Percentiles rank a stretch among this genome's conserved stretches.
phyloP scores from a whole-genome alignment of 1,284 basidiomycete species.

The Athelia sp. region DNA sequence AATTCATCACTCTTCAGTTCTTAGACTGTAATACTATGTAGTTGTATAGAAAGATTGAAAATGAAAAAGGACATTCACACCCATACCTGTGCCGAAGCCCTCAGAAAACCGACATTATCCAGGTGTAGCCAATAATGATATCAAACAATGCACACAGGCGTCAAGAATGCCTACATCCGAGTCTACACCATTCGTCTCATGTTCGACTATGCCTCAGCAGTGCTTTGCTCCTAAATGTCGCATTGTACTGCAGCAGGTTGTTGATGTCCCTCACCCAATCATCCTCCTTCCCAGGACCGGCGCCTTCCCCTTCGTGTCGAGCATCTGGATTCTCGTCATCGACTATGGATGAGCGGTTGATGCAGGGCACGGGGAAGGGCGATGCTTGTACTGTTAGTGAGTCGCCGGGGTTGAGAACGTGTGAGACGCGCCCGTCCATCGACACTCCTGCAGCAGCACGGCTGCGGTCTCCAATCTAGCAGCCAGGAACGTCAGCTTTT shows the following conservation, averaged over 20 bases:
- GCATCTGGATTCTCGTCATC: slow-evolving; percentile 31
- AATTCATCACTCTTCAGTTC: too few relatives aligned
- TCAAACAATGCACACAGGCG: too few relatives aligned
- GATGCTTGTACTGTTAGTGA: slow-evolving; percentile 84
- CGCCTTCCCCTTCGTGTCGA: slow-evolving; percentile 38
- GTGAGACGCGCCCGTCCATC: slow-evolving; percentile 87
- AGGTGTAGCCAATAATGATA: too few relatives aligned
- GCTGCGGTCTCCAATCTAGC: slow-evolving; percentile 79
- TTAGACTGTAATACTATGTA: too few relatives aligned
- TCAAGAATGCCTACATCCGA: too few relatives aligned
- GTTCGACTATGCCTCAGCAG: slow-evolving; percentile 61
- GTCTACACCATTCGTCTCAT: slow-evolving; percentile 17
- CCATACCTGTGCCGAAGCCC: too few relatives aligned
- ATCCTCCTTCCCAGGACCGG: slow-evolving; percentile 76
- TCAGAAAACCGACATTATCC: too few relatives aligned
- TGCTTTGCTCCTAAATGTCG: slow-evolving; percentile 86
- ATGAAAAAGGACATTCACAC: too few relatives aligned
- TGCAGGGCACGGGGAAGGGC: slow-evolving; percentile 88
- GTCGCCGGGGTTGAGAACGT: slow-evolving; percentile 78
- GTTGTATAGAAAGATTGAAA: too few relatives aligned
- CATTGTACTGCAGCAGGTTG: slow-evolving; percentile 87
- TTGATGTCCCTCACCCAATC: slow-evolving; percentile 98
- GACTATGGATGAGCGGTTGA: slow-evolving; percentile 76
- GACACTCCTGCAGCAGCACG: slow-evolving; percentile 86
- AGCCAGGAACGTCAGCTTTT: slow-evolving; percentile 3